Percentiles rank a stretch among this genome's conserved stretches.
Evolutionary conservation across 2,329 filamentous ascomycete species (phyloP).

Genomic region (Hymenoscyphus salicellus): DNA sequence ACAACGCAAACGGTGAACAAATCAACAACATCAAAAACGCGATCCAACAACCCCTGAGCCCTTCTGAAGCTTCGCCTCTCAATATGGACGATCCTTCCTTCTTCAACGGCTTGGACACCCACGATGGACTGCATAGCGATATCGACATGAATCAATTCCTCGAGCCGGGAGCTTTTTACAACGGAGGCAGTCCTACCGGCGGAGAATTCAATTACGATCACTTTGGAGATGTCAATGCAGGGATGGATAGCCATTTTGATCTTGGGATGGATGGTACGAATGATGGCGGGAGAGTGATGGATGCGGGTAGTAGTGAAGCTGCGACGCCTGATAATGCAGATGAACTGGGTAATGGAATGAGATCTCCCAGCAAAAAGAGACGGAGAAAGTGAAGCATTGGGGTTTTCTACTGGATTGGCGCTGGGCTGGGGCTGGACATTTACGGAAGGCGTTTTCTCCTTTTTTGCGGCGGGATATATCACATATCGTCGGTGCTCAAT

Average conservation of each 20-base stretch:
- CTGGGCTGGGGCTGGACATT: background rate
- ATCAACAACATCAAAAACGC: conserved; percentile 72
- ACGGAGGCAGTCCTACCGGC: conserved; percentile 27
- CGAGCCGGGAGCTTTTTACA: conserved; percentile 42
- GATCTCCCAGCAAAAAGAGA: conserved; percentile 28
- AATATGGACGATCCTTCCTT: conserved; percentile 43
- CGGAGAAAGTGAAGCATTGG: conserved; percentile 22
- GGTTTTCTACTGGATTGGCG: background rate
- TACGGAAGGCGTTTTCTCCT: background rate
- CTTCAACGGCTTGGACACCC: conserved; percentile 27
- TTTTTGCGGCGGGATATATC: background rate
- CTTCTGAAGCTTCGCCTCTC: conserved; percentile 74
- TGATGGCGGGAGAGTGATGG: conserved; percentile 23
- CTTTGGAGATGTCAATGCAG: conserved; percentile 19
- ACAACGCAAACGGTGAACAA: conserved; percentile 73
- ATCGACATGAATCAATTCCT: conserved; percentile 53
- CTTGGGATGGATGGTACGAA: conserved; percentile 32
- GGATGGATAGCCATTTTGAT: conserved; percentile 30
- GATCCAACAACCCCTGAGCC: conserved; percentile 70
- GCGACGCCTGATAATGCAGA: conserved; percentile 24
- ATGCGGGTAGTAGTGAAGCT: conserved; percentile 25
- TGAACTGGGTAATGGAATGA: conserved; percentile 15
- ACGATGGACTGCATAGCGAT: conserved; percentile 39
- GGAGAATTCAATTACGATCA: conserved; percentile 21
- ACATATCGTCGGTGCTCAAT: background rate